These are phyloP conservation scores for Calonectria honghensis DNA, from an alignment of 2,329 filamentous ascomycete species.

Conservation along the genomic window DNA sequence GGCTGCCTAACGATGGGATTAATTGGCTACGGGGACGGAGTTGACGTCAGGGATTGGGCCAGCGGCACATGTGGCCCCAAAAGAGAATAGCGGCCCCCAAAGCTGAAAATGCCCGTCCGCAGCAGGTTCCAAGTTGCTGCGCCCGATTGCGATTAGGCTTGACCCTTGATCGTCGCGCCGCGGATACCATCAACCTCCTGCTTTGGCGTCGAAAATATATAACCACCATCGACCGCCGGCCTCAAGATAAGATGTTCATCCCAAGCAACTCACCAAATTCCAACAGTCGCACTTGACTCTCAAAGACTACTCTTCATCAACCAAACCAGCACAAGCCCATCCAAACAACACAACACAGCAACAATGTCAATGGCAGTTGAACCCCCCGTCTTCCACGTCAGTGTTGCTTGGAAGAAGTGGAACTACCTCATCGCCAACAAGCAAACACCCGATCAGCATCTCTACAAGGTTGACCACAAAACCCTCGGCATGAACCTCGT, in stretches of 20 bases:
- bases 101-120: constrained; percentile 7
- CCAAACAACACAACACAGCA: background rate
- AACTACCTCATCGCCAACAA: constrained; percentile 13
- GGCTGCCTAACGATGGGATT: background rate
- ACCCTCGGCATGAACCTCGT: constrained; percentile 22
- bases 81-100: background rate
- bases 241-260: background rate
- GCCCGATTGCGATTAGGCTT: constrained; percentile 9
- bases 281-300: background rate
- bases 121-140: constrained; percentile 9
- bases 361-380: background rate
- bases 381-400: constrained; percentile 7
- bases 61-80: constrained; percentile 14
- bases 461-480: constrained; percentile 17
- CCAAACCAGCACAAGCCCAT: background rate
- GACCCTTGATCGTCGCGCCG: background rate
- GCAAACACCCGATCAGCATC: background rate
- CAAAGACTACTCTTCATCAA: background rate
- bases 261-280: background rate
- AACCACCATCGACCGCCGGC: background rate
- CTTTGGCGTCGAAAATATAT: background rate
- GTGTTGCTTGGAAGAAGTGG: constrained; percentile 23
- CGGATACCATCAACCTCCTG: background rate
- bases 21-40: background rate
- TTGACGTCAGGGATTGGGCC: constrained; percentile 10